phyloP scores from a whole-genome alignment of 2,329 filamentous ascomycete species.

The Venturia oleaginea region DNA sequence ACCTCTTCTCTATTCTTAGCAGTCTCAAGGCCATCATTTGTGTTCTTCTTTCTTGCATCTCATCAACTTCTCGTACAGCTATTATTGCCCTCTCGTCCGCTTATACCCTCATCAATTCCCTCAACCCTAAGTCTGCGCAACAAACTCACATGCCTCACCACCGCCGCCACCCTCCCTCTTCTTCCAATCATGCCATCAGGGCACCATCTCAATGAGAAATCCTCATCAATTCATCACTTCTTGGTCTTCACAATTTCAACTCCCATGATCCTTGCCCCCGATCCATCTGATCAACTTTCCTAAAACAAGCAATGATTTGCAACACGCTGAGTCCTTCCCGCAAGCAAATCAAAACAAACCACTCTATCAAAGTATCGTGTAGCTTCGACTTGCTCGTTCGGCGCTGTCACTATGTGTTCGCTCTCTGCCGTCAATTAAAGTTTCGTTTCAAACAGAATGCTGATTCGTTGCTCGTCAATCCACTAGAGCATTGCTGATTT shows the following conservation, averaged over 20 bases:
- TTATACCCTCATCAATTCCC: background rate
- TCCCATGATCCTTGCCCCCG: background rate
- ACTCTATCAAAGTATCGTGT: background rate
- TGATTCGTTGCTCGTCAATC: background rate
- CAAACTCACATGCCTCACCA: background rate
- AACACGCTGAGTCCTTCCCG: background rate
- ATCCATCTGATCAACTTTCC: background rate
- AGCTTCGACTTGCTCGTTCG: background rate
- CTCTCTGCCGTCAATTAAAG: background rate
- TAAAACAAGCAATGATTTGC: background rate
- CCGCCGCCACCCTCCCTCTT: background rate
- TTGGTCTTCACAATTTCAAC: background rate
- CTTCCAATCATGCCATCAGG: background rate
- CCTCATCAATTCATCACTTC: background rate
- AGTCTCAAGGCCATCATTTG: background rate
- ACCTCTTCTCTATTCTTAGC: constrained; percentile 1
- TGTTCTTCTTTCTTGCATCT: background rate
- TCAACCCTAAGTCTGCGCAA: background rate
- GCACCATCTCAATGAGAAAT: background rate
- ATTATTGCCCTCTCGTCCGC: background rate
- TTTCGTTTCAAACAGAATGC: constrained; percentile 7
- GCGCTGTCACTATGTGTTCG: background rate
- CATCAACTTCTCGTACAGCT: background rate
- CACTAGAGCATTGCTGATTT: background rate
- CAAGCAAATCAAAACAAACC: background rate